These are phyloP conservation scores for Acacia crassicarpa DNA, from an alignment of 306 rosid genomes.

Conservation along the genomic window DNA sequence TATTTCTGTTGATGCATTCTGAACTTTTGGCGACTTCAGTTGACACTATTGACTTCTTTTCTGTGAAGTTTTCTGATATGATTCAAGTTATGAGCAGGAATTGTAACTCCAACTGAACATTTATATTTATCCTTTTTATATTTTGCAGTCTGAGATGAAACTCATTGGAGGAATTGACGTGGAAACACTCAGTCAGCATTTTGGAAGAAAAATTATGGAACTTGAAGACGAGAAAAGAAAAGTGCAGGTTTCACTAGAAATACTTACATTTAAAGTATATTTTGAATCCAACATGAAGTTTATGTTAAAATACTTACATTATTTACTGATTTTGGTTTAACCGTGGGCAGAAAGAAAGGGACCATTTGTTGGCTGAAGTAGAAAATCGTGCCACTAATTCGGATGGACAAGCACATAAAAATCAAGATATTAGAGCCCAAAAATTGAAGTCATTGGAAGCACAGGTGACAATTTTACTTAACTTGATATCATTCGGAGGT, in stretches of 20 bases:
- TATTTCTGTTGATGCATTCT: conserved; percentile 12
- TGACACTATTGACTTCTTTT: neutral
- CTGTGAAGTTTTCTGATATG: neutral
- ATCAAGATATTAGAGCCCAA: conserved; percentile 57
- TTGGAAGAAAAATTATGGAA: conserved; percentile 70
- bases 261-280: conserved; percentile 28
- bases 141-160: conserved; percentile 74
- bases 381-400: conserved; percentile 62
- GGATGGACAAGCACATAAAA: conserved; percentile 53
- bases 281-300: neutral
- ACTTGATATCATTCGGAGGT: conserved; percentile 23
- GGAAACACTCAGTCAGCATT: conserved; percentile 65
- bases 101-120: conserved; percentile 12
- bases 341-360: conserved; percentile 69
- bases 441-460: conserved; percentile 66
- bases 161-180: conserved; percentile 56
- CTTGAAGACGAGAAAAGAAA: conserved; percentile 81
- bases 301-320: conserved; percentile 21
- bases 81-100: conserved; percentile 17
- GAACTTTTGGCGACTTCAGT: neutral
- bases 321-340: conserved; percentile 34
- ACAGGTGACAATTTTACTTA: conserved; percentile 50
- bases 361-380: conserved; percentile 65
- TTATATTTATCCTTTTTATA: conserved; percentile 1
- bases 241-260: conserved; percentile 54